Evolutionary conservation across 441 rosid genomes (phyloP), one percentile per base, ranked within the genome.

Genomic region (Croton setiger): DNA sequence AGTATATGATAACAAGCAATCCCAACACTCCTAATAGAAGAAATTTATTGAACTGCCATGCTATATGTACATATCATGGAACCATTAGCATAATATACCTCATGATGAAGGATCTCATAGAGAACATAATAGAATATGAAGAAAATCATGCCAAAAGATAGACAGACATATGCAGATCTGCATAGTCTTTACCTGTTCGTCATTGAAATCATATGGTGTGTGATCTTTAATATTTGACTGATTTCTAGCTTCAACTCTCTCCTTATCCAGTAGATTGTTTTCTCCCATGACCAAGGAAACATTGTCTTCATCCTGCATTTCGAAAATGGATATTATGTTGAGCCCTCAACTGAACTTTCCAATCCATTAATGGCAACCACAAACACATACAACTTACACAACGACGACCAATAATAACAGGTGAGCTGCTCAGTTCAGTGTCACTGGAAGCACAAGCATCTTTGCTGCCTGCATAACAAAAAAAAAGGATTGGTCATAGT

Each of bases 371-470:
- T 62, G 60, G 78, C 82, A 80, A 84, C 83, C 75, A 85, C 77
- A 91, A 93, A 93, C 96, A 96, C 98, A 91, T 96, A 96, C 99
- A 96, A 96, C 99, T 96, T 96, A 96, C 98, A 96, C 88, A 88
- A 93, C 97, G 96, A 79, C 97, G 96, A 91, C 79, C 74, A 78
- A 60, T 13, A 67, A 17, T 61, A 64, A 81, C 91, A 89, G 71
- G 81, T 66, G 79, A 77, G 81, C 82, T 63, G 74, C 73, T 79
- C 68, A 72, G 59, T 69, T 81, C 87, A 64, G 72, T 70, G 77
- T 79, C 79, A 75, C 72, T 74, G 57, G 79, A 79, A 77, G 80
- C 72, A 59, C 71, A 64, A 62, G 44, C 68, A 82, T 74, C 78
- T 43, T 75, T 81, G 64, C 57, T 78, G 60, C 74, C 98, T 96